Evolutionary conservation across 139 green algal species (phyloP).

Genomic region (Nannochloris sp.): DNA sequence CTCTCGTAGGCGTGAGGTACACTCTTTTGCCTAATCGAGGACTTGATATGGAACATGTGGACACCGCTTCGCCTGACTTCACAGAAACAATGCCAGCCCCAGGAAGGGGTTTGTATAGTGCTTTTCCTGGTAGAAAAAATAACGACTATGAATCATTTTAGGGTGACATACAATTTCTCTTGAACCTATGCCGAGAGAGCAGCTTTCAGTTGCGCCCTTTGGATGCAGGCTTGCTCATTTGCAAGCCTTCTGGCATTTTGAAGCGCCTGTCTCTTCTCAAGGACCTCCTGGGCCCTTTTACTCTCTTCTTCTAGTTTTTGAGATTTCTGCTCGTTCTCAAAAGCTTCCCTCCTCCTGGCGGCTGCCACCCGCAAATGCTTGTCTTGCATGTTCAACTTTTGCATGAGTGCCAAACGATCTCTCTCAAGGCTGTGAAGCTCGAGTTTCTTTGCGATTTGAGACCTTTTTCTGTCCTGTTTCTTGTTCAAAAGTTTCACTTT

Average conservation of each 20-base stretch:
- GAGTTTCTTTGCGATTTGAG: neutral
- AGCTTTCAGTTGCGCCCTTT: neutral
- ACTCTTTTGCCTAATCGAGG: neutral
- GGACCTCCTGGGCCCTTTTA: neutral
- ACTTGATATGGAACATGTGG: neutral
- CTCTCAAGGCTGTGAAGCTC: neutral
- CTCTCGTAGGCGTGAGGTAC: neutral
- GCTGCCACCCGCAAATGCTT: slow-evolving; percentile 6
- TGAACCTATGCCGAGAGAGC: neutral
- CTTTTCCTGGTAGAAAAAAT: neutral
- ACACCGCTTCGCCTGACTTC: neutral
- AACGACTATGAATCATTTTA: neutral
- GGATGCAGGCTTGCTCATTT: neutral
- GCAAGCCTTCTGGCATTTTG: neutral
- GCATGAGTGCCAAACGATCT: neutral
- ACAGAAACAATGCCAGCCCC: slow-evolving; percentile 1
- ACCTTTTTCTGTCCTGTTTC: neutral
- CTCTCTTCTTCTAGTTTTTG: neutral
- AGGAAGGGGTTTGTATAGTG: neutral
- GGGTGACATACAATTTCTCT: neutral
- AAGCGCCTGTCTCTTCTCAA: neutral
- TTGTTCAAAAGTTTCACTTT: neutral
- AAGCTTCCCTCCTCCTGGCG: slow-evolving; percentile 2
- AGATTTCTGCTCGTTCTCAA: neutral
- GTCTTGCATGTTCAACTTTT: neutral